These are phyloP conservation scores for Ilex aquifolium DNA, from an alignment of 257 asterid species.

Conservation along the genomic window DNA sequence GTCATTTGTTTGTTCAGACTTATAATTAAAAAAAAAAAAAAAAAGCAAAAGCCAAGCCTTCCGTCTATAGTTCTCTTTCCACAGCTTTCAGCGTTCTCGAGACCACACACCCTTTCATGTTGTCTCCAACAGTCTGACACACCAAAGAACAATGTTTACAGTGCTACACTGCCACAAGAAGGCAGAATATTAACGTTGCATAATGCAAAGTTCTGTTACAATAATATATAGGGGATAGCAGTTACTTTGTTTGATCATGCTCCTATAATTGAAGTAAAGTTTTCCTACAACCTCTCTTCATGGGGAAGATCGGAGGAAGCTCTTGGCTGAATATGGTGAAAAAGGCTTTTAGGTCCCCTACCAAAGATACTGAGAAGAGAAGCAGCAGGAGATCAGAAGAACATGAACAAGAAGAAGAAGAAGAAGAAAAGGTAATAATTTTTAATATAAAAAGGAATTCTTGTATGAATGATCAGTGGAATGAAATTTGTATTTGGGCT, in stretches of 20 bases:
- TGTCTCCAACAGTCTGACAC: constrained; percentile 15
- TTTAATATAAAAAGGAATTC: background rate
- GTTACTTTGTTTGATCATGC: background rate
- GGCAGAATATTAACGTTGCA: background rate
- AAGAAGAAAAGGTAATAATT: constrained; percentile 44
- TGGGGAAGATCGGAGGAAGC: constrained; percentile 58
- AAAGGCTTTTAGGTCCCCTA: constrained; percentile 73
- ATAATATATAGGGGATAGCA: background rate
- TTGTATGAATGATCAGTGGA: too few species aligned
- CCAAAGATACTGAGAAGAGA: constrained; percentile 28
- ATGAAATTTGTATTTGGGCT: background rate
- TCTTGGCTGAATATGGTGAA: constrained; percentile 70
- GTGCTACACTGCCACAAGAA: background rate
- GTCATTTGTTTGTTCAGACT: background rate
- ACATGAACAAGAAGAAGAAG: constrained; percentile 30
- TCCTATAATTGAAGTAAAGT: background rate
- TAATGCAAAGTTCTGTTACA: background rate
- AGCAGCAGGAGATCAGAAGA: constrained; percentile 33
- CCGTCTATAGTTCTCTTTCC: background rate
- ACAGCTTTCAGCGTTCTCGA: background rate
- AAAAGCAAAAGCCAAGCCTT: constrained; percentile 3
- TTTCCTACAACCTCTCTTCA: constrained; percentile 7
- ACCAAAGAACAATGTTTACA: background rate
- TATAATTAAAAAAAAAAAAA: background rate
- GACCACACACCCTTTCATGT: constrained; percentile 15